These are phyloP conservation scores for Triglochin maritima DNA, from an alignment of 106 monocot genomes.

Conservation along the genomic window DNA sequence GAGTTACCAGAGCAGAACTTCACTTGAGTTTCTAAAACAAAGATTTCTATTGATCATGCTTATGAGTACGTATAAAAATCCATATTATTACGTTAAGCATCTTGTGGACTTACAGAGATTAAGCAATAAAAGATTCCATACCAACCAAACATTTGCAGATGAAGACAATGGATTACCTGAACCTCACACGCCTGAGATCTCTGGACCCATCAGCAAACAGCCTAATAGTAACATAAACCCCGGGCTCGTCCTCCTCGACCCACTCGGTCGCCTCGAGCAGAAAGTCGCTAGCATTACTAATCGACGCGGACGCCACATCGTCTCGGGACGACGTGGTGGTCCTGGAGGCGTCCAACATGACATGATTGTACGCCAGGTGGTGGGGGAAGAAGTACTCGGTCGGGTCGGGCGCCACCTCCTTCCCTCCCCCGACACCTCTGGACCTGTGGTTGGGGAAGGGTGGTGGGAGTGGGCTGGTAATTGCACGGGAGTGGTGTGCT, in stretches of 20 bases:
- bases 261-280: constrained; percentile 62
- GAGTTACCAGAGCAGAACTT: no score
- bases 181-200: constrained; percentile 82
- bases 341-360: constrained; percentile 40
- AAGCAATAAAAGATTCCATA: not conserved
- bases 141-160: not conserved
- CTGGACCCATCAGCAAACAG: constrained; percentile 68
- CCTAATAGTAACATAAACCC: constrained; percentile 81
- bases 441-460: not conserved
- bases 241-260: constrained; percentile 95
- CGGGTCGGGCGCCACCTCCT: constrained; percentile 41
- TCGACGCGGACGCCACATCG: constrained; percentile 49
- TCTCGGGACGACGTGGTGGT: constrained; percentile 73
- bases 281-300: constrained; percentile 62
- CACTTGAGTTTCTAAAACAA: not conserved
- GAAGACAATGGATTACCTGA: constrained; percentile 42
- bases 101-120: not conserved
- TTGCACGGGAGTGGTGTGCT: no score
- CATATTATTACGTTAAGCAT: not conserved
- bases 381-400: constrained; percentile 49
- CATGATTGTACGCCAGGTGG: constrained; percentile 23
- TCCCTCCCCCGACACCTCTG: not conserved
- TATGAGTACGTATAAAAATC: not conserved
- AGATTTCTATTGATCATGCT: not conserved
- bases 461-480: no score